These are phyloP conservation scores for Neospora caninum DNA, from an alignment of 169 alveolate species.

Conservation along the genomic window DNA sequence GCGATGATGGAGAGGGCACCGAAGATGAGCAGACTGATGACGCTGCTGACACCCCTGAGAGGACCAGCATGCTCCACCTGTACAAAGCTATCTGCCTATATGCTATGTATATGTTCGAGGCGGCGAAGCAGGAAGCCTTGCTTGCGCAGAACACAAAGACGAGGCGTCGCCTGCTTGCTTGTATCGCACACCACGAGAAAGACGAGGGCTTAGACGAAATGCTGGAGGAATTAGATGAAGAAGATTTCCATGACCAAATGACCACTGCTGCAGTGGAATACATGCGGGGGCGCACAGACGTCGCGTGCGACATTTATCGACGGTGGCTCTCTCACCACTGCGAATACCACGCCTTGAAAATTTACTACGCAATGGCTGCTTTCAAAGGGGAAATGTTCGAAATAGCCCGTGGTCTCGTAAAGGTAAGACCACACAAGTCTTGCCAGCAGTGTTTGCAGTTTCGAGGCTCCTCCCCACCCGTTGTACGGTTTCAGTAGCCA, in stretches of 20 bases:
- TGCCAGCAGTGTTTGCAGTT: not conserved
- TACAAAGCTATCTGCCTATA: conserved; percentile 15
- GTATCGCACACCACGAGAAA: not conserved
- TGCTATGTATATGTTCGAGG: not conserved
- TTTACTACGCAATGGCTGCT: not conserved
- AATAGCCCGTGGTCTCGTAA: not conserved
- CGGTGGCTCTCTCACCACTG: not conserved
- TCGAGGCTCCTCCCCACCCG: not conserved
- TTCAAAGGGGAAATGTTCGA: conserved; percentile 8
- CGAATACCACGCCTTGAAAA: not conserved
- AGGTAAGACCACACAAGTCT: not conserved
- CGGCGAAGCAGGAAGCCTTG: conserved; percentile 30
- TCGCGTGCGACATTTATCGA: conserved; percentile 24
- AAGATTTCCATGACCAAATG: not conserved
- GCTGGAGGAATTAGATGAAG: not conserved
- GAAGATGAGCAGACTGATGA: not conserved
- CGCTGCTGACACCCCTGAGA: not conserved
- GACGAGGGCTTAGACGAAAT: not conserved
- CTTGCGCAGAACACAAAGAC: not conserved
- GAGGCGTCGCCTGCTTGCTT: not conserved
- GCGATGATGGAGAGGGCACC: not conserved
- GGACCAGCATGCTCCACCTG: not conserved
- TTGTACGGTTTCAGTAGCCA: no score
- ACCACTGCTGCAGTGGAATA: not conserved
- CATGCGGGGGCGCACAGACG: conserved; percentile 26